Base-by-base conservation (phyloP, 2,329 filamentous ascomycete genomes). In the Didymella lethalis region DNA sequence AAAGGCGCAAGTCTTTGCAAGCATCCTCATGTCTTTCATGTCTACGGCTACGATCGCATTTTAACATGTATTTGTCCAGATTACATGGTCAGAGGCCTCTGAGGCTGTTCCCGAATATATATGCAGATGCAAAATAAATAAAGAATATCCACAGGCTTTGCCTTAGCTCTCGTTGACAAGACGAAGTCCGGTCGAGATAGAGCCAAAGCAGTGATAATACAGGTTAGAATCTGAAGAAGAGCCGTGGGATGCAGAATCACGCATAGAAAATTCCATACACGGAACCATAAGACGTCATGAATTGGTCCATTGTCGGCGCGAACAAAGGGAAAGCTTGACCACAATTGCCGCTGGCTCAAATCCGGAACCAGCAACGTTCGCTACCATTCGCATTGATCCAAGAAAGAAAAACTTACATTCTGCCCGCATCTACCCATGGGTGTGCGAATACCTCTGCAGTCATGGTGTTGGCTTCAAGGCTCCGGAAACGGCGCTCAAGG, bases 401-500 rank as follows among this genome's bases (percentile, higher is more conserved):
- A 0, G 16, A 26, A 48, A 28, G 12, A 40, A 40, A 25, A 14
- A 10, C 45, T 14, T 16, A 48, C 31, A n/a, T 20, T 25, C 29
- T 14, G 40, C 18, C n/a, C 14, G 41, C 50, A 53, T 29, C 41
- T 44, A 40, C 11, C n/a, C 40, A 8, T 54, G 56, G 56, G 56
- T 50, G 50, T 59, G 56, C 56, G 46, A 54, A 44, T 41, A 59
- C 34, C 7, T 7, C 4, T 16, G 2, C 25, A 16, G 25, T 7
- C 32, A 16, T 20, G 47, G 47, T 29, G 29, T 25, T 31, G 44
- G 54, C 43, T 48, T 20, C 29, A 31, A 26, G 32, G 32, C 36
- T 48, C 34, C 48, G 38, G 36, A 46, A 49, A 45, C 45, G 50
- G 40, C 49, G 5, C 54, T 50, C 40, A 31, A 40, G 50, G 40